Percentiles rank a stretch among this genome's conserved stretches.
phyloP scores from a whole-genome alignment of 371 early-diverging fungal species.

The Mortierella sp. region DNA sequence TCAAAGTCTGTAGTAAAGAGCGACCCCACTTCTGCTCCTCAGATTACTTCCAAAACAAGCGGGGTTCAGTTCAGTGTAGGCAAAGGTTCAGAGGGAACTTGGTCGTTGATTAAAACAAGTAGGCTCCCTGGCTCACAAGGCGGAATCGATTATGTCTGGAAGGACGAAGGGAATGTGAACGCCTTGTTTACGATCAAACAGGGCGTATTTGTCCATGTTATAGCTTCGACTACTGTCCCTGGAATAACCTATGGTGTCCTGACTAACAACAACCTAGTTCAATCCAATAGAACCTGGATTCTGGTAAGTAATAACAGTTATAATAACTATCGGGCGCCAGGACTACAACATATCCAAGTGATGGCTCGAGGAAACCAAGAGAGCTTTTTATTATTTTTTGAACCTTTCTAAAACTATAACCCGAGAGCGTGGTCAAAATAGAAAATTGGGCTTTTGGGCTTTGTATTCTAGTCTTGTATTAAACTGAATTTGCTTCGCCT shows the following conservation, averaged over 20 bases:
- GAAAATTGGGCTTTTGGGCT: slow-evolving; percentile 26
- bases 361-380: too few species aligned
- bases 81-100: not conserved
- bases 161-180: not conserved
- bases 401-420: too few species aligned
- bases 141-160: slow-evolving; percentile 15
- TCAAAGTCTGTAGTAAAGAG: not conserved
- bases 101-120: slow-evolving; percentile 12
- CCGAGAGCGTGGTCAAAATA: not conserved
- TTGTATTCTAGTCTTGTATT: not conserved
- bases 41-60: not conserved
- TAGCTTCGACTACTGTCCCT: not conserved
- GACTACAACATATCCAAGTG: too few species aligned
- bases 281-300: slow-evolving; percentile 12
- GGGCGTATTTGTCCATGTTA: slow-evolving; percentile 20
- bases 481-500: not conserved
- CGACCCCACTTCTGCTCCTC: not conserved
- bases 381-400: not conserved
- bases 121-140: not conserved
- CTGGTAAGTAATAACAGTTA: slow-evolving; percentile 4
- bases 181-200: slow-evolving; percentile 10
- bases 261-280: slow-evolving; percentile 3
- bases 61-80: slow-evolving; percentile 8
- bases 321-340: not conserved
- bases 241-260: slow-evolving; percentile 9